These are phyloP conservation scores for Buddleja alternifolia DNA, from an alignment of 257 asterid genomes.

Conservation along the genomic window DNA sequence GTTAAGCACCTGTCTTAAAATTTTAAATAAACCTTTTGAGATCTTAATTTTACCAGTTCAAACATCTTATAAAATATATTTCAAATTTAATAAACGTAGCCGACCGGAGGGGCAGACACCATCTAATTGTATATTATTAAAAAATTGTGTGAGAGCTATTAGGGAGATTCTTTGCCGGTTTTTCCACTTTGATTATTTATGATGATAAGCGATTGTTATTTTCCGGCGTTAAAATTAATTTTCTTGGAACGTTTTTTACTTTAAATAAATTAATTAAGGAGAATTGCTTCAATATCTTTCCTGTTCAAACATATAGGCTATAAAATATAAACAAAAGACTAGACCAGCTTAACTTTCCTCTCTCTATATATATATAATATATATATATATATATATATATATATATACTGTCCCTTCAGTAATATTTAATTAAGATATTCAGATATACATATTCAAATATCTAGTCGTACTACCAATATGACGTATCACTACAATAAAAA, in stretches of 20 bases:
- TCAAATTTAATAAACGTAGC: too few species aligned
- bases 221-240: background rate
- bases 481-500: too few species aligned
- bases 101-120: too few species aligned
- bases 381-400: background rate
- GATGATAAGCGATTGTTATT: conserved; percentile 16
- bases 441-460: too few species aligned
- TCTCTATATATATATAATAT: background rate
- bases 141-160: too few species aligned
- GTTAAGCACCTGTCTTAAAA: background rate
- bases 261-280: background rate
- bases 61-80: too few species aligned
- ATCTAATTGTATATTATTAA: too few species aligned
- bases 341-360: background rate
- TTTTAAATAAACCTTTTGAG: too few species aligned
- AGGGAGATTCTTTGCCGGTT: too few species aligned
- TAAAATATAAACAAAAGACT: background rate
- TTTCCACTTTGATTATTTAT: too few species aligned
- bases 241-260: conserved; percentile 13
- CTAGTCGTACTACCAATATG: too few species aligned
- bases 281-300: background rate
- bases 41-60: too few species aligned
- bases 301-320: conserved; percentile 15
- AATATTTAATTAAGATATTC: background rate
- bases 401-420: background rate